phyloP scores from a whole-genome alignment of 495 filamentous ascomycete genomes.

The Hypoxylon rickii region DNA sequence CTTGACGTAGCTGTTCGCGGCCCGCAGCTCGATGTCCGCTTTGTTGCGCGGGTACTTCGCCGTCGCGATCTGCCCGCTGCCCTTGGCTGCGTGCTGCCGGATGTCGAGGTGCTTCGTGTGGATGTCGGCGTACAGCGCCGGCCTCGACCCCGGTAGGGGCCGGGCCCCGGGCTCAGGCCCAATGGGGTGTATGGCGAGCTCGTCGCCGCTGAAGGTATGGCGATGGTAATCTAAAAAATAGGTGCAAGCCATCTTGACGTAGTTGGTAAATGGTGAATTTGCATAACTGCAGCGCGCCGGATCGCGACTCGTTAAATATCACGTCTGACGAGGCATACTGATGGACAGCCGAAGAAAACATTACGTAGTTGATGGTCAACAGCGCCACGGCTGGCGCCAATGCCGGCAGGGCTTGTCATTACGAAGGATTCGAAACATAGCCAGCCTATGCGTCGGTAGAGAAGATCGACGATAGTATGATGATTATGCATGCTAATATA shows the following conservation, averaged over 20 bases:
- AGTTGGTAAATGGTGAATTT: background rate
- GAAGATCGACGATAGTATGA: too few species aligned
- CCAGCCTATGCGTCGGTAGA: background rate
- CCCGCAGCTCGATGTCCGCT: background rate
- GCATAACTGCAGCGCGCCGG: background rate
- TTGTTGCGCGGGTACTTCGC: background rate
- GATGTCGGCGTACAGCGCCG: background rate
- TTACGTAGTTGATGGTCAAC: too few species aligned
- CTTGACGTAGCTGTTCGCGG: background rate
- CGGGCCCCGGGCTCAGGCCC: background rate
- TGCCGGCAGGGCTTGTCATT: background rate
- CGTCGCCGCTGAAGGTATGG: slow-evolving; percentile 1
- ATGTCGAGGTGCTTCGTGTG: background rate
- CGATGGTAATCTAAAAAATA: slow-evolving; percentile 10
- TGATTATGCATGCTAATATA: background rate
- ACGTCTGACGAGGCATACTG: background rate
- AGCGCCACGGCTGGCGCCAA: background rate
- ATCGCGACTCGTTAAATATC: too few species aligned
- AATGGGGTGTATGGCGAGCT: slow-evolving; percentile 7
- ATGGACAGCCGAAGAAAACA: background rate
- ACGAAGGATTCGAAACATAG: background rate
- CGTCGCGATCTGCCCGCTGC: background rate
- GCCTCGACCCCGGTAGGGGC: background rate
- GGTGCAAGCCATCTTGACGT: background rate
- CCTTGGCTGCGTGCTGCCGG: background rate